Evolutionary conservation across 805 yeast species (phyloP), one percentile per base, ranked within the genome.

Genomic region (Saturnispora galanensis): DNA sequence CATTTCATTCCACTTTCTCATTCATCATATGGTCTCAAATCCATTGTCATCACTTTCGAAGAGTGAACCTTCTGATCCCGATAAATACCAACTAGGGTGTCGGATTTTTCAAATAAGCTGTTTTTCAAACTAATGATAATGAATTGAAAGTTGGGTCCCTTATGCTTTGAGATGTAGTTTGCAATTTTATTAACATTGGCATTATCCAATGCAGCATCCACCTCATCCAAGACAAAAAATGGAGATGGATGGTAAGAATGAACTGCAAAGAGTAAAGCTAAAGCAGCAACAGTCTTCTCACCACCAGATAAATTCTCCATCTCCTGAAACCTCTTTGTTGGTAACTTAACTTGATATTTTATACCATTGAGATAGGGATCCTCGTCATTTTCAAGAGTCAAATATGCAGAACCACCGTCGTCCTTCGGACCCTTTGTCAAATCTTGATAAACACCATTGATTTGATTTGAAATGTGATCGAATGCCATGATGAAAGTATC

Each of bases 201-300:
- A 48, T 84, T 81, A 63, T 93, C 98, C 47, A 93, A 72, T 0
- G 97, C 97, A 0, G 98, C 97, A 65, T 93, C 98, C n/a, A 93
- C 88, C 64, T 93, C 98, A 61, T 93, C 98, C 36, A 93, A 67
- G 0, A 93, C 95, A 59, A 93, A 90, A 59, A 93, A 93, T 30
- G 98, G 98, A 1, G 96, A 82, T 2, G 97, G 97, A 42, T 81
- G 90, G 63, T 68, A 84, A 0, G 94, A 80, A 59, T 93, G 97
- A 35, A 89, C 78, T 0, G 97, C 89, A 66, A 93, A 93, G 39
- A 93, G 63, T 50, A 93, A 67, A 0, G 97, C 97, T 50, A 93
- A 66, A 0, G 98, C 98, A 2, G 98, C 98, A 60, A 93, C 81
- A 2, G 97, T 85, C 59, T 89, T 88, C 59, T 93, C 98, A 45